Percentiles rank a stretch among this genome's conserved stretches.
Evolutionary conservation across 176 grass and related monocot species (phyloP).

Genomic region (Musa acuminata): DNA sequence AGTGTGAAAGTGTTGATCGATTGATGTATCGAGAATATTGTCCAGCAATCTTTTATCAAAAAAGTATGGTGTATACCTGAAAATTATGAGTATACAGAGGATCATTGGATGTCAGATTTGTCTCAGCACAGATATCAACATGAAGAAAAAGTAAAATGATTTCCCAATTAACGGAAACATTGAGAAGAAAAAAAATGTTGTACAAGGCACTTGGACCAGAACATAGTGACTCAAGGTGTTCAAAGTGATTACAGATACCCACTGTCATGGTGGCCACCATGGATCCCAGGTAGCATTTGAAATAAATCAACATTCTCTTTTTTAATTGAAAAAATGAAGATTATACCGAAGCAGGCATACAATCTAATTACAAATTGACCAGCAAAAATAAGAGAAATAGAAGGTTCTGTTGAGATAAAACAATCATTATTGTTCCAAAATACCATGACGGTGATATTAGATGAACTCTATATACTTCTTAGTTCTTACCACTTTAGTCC

Average conservation of each 20-base stretch:
- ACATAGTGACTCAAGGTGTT: neutral
- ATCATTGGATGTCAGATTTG: neutral
- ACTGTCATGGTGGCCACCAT: neutral
- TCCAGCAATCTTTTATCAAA: conserved; percentile 93
- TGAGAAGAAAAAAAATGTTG: neutral
- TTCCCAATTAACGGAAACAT: neutral
- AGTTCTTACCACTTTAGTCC: conserved; percentile 86
- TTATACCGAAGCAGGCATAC: too few species aligned
- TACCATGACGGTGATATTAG: neutral
- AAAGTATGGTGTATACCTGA: conserved; percentile 95
- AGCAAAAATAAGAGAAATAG: neutral
- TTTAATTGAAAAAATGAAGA: too few species aligned
- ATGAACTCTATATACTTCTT: neutral
- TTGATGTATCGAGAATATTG: conserved; percentile 93
- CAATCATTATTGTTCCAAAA: neutral
- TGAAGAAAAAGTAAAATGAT: neutral
- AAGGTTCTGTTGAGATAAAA: neutral
- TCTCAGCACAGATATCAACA: neutral
- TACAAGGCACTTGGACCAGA: neutral
- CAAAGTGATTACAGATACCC: neutral
- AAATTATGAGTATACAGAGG: conserved; percentile 11
- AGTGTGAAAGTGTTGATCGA: conserved; percentile 86
- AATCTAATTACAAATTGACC: neutral
- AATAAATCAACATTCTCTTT: neutral
- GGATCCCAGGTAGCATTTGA: neutral